Base-by-base conservation (phyloP, 371 early-diverging fungal species). In the Scutellospora calospora region DNA sequence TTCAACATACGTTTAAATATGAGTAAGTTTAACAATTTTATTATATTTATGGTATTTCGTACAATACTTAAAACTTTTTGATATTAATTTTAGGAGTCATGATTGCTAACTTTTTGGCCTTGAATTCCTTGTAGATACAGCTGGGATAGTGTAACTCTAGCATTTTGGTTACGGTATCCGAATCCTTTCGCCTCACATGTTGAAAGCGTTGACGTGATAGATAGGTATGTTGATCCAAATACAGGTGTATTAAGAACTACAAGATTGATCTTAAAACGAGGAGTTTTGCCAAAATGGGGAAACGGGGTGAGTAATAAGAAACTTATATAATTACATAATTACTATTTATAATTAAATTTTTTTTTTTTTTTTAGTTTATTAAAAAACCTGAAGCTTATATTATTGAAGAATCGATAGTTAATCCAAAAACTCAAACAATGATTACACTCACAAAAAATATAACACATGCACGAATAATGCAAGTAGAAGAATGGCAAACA, bases 171-270 rank as follows among this genome's bases (percentile, higher is more conserved):
- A 84, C 93, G 98, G 65, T 98, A 98, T 87, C 99, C 99, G 51
- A 98, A 98, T 85, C 99, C 99, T n/a, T 97, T 96, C 85, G 96
- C 98, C 16, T 89, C 93, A 14, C 99, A 98, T 85, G 99, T 98
- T 5, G 87, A 97, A 75, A 88, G 97, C 0, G 90, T 93, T 12
- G 99, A 98, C 86, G 96, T 98, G 18, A 87, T 98, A 35, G 97
- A 95, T 79, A 92, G 97, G 25, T 87, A 87, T 60, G 90, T 97
- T n/a, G 97, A 97, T 82, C 87, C 90, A 41, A 89, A 89, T 5
- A 91, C 94, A 0, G 97, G 97, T 14, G 87, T 92, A 35, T 85
- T 98, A 82, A 91, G 91, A 78, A 96, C 97, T 18, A 96, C 95
- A 18, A 90, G 98, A 80, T 86, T 98, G 41, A 92, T 97, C 33